A percentile compares a stretch with the other conserved stretches of the same genome.
Evolutionary conservation across 2,329 filamentous ascomycete genomes (phyloP).

Genomic region (Aspergillus sp.): DNA sequence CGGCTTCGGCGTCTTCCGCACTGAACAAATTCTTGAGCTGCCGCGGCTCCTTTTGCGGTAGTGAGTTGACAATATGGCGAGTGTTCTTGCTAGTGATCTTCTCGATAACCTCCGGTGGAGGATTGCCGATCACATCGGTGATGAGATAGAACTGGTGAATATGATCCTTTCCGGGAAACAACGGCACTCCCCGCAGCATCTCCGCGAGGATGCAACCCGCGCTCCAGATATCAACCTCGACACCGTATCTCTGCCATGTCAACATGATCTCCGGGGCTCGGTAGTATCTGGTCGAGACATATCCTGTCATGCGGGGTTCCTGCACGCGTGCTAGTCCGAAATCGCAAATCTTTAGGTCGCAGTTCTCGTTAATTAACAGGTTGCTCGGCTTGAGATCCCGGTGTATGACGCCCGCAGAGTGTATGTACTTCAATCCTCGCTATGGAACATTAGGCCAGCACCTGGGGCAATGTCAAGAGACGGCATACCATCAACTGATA

Average conservation of each 20-base stretch:
- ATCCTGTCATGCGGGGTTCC: conserved; percentile 98
- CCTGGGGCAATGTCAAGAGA: conserved; percentile 10
- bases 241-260: conserved; percentile 99
- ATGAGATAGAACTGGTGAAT: conserved; percentile 99
- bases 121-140: conserved; percentile 91
- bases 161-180: conserved; percentile 98
- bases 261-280: conserved; percentile 99
- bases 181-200: conserved; percentile 96
- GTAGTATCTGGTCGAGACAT: conserved; percentile 98
- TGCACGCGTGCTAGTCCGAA: conserved; percentile 96
- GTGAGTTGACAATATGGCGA: conserved; percentile 90
- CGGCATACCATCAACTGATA: conserved; percentile 87
- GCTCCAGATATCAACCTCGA: conserved; percentile 99
- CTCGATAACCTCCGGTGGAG: conserved; percentile 95
- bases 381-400: conserved; percentile 98
- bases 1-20: conserved; percentile 74
- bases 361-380: conserved; percentile 98
- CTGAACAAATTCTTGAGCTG: conserved; percentile 85
- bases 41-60: conserved; percentile 88
- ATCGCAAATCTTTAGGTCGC: conserved; percentile 98
- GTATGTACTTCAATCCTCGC: conserved; percentile 98
- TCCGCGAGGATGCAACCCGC: conserved; percentile 99
- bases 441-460: conserved; percentile 37
- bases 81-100: conserved; percentile 98
- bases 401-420: conserved; percentile 96